These are phyloP conservation scores for Neurospora sp. DNA, from an alignment of 495 filamentous ascomycete genomes.

Conservation along the genomic window DNA sequence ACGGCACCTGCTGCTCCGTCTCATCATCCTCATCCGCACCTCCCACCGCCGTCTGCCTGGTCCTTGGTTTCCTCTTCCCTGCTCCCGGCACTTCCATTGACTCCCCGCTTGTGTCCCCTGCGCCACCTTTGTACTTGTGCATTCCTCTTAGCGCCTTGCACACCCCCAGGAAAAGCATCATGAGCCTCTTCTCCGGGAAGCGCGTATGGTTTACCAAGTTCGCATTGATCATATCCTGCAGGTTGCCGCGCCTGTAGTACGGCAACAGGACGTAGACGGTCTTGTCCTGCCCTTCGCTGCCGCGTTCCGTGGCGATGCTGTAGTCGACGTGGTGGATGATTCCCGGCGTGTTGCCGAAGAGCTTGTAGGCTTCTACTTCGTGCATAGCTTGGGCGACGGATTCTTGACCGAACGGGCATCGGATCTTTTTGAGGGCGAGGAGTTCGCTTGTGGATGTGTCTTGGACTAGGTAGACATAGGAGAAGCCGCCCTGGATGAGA, in stretches of 20 bases:
- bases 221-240: constrained; percentile 97
- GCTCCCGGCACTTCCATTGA: constrained; percentile 37
- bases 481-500: constrained; percentile 73
- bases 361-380: constrained; percentile 91
- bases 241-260: constrained; percentile 87
- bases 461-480: constrained; percentile 97
- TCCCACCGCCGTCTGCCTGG: constrained; percentile 34
- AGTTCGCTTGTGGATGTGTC: constrained; percentile 70
- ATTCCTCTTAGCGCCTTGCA: constrained; percentile 80
- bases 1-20: constrained; percentile 60
- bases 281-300: constrained; percentile 58
- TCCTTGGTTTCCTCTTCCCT: constrained; percentile 46
- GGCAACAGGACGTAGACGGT: constrained; percentile 94
- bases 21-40: constrained; percentile 55
- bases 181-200: constrained; percentile 79
- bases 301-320: constrained; percentile 43
- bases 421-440: constrained; percentile 95
- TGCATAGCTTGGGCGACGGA: constrained; percentile 88
- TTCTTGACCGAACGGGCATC: constrained; percentile 92
- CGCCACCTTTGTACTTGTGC: constrained; percentile 68
- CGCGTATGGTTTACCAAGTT: constrained; percentile 94
- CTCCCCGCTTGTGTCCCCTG: constrained; percentile 23
- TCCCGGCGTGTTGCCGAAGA: constrained; percentile 71
- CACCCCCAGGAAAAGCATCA: constrained; percentile 86
- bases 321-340: constrained; percentile 92